Conservation (phyloP, 169 alveolate genomes). For the Fabrea salina region DNA sequence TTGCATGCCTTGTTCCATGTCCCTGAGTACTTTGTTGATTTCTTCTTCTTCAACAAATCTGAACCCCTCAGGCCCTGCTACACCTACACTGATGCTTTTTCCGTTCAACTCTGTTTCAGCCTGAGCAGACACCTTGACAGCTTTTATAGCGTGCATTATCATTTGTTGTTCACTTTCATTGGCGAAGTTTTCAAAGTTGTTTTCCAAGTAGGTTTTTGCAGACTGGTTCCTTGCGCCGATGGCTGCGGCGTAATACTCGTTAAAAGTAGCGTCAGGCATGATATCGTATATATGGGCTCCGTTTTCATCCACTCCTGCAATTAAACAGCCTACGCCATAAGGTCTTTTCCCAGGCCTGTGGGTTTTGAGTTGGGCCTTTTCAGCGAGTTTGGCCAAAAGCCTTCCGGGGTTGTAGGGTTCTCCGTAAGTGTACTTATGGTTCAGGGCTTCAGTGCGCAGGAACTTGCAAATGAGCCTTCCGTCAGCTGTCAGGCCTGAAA, state of each 20-base stretch:
- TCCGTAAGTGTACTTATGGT: conserved; percentile 92
- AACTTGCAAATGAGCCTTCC: conserved; percentile 89
- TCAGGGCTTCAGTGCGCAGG: conserved; percentile 93
- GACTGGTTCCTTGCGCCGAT: conserved; percentile 97
- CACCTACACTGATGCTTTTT: conserved; percentile 86
- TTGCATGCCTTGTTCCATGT: conserved; percentile 21
- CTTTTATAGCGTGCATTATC: conserved; percentile 86
- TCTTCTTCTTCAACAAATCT: conserved; percentile 42
- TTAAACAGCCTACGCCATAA: conserved; percentile 96
- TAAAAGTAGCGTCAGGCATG: conserved; percentile 94
- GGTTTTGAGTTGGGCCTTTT: conserved; percentile 94
- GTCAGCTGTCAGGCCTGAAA: conserved; percentile 99
- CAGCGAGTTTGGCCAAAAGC: conserved; percentile 90
- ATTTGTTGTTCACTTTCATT: conserved; percentile 68
- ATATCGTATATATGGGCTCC: conserved; percentile 95
- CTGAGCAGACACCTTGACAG: conserved; percentile 87
- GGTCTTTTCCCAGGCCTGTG: conserved; percentile 95
- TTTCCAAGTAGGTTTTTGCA: conserved; percentile 96
- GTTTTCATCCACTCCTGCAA: conserved; percentile 90
- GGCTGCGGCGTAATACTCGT: conserved; percentile 94
- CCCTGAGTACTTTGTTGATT: conserved; percentile 23
- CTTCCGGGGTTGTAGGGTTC: conserved; percentile 90
- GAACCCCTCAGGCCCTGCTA: conserved; percentile 59
- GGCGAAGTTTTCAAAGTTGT: conserved; percentile 85
- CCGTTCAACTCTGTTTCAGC: conserved; percentile 87